Percentiles rank a stretch among this genome's conserved stretches.
Evolutionary conservation across 768 basidiomycete genomes (phyloP).

Genomic region (Mycena galopus): DNA sequence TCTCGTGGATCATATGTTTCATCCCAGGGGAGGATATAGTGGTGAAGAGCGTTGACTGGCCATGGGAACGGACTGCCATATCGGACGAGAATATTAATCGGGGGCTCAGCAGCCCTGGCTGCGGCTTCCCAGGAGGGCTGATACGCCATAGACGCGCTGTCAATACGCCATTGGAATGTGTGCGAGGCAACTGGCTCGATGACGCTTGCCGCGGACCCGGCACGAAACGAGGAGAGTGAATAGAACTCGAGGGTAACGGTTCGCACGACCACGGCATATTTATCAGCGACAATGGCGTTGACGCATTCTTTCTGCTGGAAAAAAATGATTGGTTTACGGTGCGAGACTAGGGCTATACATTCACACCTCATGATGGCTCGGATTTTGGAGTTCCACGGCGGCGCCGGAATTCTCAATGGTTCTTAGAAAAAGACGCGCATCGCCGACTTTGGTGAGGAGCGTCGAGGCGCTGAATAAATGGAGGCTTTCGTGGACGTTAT

Average conservation of each 20-base stretch:
- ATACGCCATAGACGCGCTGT: constrained; percentile 58
- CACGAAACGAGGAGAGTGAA: constrained; percentile 45
- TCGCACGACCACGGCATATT: constrained; percentile 62
- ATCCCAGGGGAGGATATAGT: constrained; percentile 66
- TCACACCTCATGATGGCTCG: constrained; percentile 47
- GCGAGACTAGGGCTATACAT: not conserved
- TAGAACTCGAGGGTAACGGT: constrained; percentile 58
- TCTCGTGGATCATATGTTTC: constrained; percentile 45
- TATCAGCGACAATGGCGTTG: constrained; percentile 56
- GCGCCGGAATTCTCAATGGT: constrained; percentile 46
- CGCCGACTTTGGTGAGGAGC: constrained; percentile 52
- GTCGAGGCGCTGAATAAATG: constrained; percentile 53
- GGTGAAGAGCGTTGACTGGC: constrained; percentile 79
- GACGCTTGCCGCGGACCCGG: constrained; percentile 35
- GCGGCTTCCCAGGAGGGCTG: constrained; percentile 44
- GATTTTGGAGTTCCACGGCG: constrained; percentile 53
- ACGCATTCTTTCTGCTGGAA: constrained; percentile 54
- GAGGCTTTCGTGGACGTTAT: constrained; percentile 48
- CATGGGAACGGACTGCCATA: constrained; percentile 73
- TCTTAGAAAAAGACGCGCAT: constrained; percentile 52
- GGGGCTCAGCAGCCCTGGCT: constrained; percentile 36
- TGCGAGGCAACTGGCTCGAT: constrained; percentile 61
- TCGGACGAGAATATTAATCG: constrained; percentile 68
- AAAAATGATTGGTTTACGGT: not conserved
- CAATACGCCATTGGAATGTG: constrained; percentile 70